phyloP scores from a whole-genome alignment of 176 grass and related monocot genomes.

The Carex pumila region DNA sequence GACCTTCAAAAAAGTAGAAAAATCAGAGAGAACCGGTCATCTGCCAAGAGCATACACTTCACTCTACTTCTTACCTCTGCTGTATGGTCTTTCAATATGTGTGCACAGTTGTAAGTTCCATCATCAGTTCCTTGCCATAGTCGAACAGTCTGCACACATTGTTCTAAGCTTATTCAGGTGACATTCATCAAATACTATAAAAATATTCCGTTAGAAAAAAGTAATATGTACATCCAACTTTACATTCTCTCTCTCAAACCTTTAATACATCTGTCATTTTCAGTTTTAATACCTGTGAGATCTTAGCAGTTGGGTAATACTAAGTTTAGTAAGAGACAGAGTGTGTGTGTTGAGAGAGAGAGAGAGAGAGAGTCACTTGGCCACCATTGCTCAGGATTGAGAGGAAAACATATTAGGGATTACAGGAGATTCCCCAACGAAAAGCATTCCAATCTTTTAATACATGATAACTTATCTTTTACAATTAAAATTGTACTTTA shows the following conservation, averaged over 20 bases:
- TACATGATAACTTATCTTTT: not conserved
- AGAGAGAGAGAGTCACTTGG: not conserved
- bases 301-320: not conserved
- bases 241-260: not conserved
- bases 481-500: not conserved
- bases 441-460: not conserved
- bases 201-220: not conserved
- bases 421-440: not conserved
- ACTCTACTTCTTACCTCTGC: constrained; percentile 51
- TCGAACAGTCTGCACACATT: constrained; percentile 82
- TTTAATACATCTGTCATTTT: not conserved
- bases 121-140: constrained; percentile 82
- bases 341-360: not conserved
- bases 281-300: not conserved
- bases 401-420: not conserved
- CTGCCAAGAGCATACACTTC: not conserved
- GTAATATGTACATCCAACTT: not conserved
- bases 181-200: not conserved
- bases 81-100: constrained; percentile 73
- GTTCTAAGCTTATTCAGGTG: not conserved
- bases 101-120: constrained; percentile 68
- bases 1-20: not conserved
- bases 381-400: not conserved
- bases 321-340: not conserved
- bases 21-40: not conserved